Evolutionary conservation across 306 rosid species (phyloP).

Genomic region (Prosopis cineraria): DNA sequence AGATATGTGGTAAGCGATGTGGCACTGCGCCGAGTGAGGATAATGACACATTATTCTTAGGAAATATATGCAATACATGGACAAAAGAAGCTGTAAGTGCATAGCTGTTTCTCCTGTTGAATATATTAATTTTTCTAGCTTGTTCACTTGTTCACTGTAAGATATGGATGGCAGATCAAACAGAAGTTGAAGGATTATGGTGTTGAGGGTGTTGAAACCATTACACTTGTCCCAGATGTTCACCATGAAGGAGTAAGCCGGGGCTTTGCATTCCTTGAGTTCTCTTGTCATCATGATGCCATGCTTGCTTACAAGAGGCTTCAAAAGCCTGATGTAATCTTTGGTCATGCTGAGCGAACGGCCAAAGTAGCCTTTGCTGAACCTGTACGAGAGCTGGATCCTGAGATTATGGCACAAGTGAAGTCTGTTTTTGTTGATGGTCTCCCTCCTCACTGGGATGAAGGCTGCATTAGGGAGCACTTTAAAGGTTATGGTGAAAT

Average conservation of each 20-base stretch:
- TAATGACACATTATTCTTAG: constrained; percentile 71
- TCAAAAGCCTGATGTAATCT: constrained; percentile 79
- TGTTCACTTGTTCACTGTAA: constrained; percentile 34
- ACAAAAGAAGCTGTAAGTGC: constrained; percentile 78
- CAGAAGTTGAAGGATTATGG: constrained; percentile 77
- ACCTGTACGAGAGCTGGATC: constrained; percentile 70
- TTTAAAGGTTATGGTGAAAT: constrained; percentile 70
- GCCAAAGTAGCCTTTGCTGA: constrained; percentile 91
- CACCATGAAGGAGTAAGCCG: constrained; percentile 69
- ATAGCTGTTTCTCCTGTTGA: constrained; percentile 16
- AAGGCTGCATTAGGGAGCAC: constrained; percentile 53
- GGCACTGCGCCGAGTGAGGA: constrained; percentile 80
- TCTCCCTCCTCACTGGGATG: constrained; percentile 79
- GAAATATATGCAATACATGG: constrained; percentile 86
- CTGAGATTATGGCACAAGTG: constrained; percentile 79
- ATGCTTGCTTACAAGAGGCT: constrained; percentile 86
- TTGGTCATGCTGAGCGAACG: constrained; percentile 84
- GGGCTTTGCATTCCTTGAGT: constrained; percentile 84
- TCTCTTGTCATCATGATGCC: constrained; percentile 74
- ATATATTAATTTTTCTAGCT: constrained; percentile 22
- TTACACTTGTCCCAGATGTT: constrained; percentile 71
- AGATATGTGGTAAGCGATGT: constrained; percentile 83
- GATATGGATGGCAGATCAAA: constrained; percentile 56
- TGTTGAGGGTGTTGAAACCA: constrained; percentile 69
- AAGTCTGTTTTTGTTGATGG: constrained; percentile 81